Base-by-base conservation (phyloP, 2,329 filamentous ascomycete species). In the Exophiala aquamarina region DNA sequence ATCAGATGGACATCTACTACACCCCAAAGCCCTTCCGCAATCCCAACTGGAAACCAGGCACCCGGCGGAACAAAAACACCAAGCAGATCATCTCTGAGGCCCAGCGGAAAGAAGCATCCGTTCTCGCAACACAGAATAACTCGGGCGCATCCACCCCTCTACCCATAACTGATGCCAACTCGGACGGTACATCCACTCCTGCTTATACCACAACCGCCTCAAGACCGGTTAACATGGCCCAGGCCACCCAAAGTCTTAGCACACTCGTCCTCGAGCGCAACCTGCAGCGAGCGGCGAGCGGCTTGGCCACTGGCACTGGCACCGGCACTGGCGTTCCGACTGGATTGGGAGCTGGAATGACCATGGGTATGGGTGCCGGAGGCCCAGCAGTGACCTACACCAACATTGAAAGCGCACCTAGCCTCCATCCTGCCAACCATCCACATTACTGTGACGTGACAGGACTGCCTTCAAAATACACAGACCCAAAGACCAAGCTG, bases 51-150 rank as follows among this genome's bases (percentile, higher is more conserved):
- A 90, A 88, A 64, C 89, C 93, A 13, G 89, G 92, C 57, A 86
- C 91, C 69, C 90, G 93, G 41, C 89, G 93, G 69, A 98, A 98
- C 81, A 98, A 98, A 76, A 97, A 95, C 69, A 85, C 97, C 70
- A 97, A 97, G 70, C 89, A 95, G 61, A 93, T 98, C 54, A 78
- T 98, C 52, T 87, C 89, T 50, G 93, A 98, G 62, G 88, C 87
- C 10, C 82, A 87, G 17, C 86, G 89, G 59, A 89, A 87, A 64
- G 92, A 97, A 73, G 89, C 89, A n/a, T 95, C 90, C 3, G 78
- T 88, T 28, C 77, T 91, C 63, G 89, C 86, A 13, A 95, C 89
- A 0, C 86, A 88, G 64, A 85, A 86, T 63, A 87, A 89, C 66
- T 91, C 86, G 63, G 90, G 90, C 57, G 78, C 82, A 43, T 88